Evolutionary conservation across 139 green algal species (phyloP), one percentile per base, ranked within the genome.

Genomic region (Coccomyxa sp.): DNA sequence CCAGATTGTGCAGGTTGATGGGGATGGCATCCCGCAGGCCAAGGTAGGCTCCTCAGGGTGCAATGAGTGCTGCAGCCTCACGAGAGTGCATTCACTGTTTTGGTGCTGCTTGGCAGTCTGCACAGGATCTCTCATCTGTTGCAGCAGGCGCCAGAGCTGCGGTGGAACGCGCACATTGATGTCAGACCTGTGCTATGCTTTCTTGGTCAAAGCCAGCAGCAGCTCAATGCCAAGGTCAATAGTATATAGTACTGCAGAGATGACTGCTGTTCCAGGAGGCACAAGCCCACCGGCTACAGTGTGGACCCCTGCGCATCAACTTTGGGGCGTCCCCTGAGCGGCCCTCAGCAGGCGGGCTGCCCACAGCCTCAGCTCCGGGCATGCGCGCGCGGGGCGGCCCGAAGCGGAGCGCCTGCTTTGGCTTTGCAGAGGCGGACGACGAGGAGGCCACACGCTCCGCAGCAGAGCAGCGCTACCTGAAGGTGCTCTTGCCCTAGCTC

Each of bases 261-360:
- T n/a, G n/a, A n/a, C 14, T 58, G 44, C 12, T 64, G 50, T 31
- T 73, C 29, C 68, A 78, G 74, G 74, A 16, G 37, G 0, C 38
- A n/a, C 40, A 70, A 41, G 10, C 34, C 5, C 74, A 74, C 70
- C 50, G 85, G 8, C 85, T 87, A 69, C 82, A 86, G 58, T 89
- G 85, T 44, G 85, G 85, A 2, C 85, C 85, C 33, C 75, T 89
- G 7, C 74, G 77, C 9, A 69, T 89, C 68, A 81, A 86, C 58
- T 68, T 87, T 27, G 84, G 73, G 27, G 37, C 22, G 50, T 31
- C 4, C 72, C 8, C 31, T 38, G 14, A 77, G 36, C 31, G 16
- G n/a, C 33, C 18, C 37, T 64, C 55, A 31, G 31, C 14, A 31
- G 4, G 5, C 44, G 10, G 27, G n/a, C 8, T 40, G 34, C 74